phyloP scores from a whole-genome alignment of 768 basidiomycete genomes.

The Gloeostereum incarnatum region DNA sequence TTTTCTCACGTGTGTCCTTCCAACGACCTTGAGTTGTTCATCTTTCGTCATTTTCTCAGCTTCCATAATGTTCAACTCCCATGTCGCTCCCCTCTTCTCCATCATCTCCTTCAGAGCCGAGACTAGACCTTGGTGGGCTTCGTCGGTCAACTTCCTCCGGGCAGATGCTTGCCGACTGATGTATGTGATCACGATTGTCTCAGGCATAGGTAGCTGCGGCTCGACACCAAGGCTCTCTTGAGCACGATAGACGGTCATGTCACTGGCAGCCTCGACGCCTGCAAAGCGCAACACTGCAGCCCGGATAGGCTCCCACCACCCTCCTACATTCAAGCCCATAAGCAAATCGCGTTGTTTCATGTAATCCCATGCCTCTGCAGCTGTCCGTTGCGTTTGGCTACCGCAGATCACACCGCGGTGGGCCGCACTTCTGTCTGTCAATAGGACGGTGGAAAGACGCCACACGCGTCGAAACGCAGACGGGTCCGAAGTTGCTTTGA shows the following conservation, averaged over 20 bases:
- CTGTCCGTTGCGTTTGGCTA: conserved; percentile 57
- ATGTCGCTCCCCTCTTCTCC: conserved; percentile 27
- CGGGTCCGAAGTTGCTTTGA: conserved; percentile 16
- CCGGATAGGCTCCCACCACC: conserved; percentile 78
- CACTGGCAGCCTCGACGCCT: conserved; percentile 26
- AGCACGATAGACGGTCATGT: background rate
- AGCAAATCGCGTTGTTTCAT: conserved; percentile 27
- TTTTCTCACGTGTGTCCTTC: conserved; percentile 57
- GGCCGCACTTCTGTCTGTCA: conserved; percentile 71
- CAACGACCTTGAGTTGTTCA: conserved; percentile 58
- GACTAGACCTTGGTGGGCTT: conserved; percentile 50
- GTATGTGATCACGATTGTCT: conserved; percentile 60
- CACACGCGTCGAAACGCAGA: conserved; percentile 35
- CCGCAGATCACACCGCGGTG: conserved; percentile 61
- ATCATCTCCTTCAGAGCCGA: conserved; percentile 41
- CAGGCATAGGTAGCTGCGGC: conserved; percentile 26
- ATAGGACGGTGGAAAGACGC: conserved; percentile 61
- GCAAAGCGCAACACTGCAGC: conserved; percentile 60
- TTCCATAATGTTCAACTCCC: conserved; percentile 53
- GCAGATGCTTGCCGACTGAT: conserved; percentile 55
- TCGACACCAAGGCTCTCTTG: conserved; percentile 13
- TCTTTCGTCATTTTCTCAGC: conserved; percentile 67
- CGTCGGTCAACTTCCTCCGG: conserved; percentile 40
- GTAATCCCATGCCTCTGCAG: conserved; percentile 54
- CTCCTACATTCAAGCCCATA: conserved; percentile 30